Evolutionary conservation across 1,139 yeast genomes (phyloP), one percentile per base, ranked within the genome.

Genomic region (Geotrichum cucujoidarum): DNA sequence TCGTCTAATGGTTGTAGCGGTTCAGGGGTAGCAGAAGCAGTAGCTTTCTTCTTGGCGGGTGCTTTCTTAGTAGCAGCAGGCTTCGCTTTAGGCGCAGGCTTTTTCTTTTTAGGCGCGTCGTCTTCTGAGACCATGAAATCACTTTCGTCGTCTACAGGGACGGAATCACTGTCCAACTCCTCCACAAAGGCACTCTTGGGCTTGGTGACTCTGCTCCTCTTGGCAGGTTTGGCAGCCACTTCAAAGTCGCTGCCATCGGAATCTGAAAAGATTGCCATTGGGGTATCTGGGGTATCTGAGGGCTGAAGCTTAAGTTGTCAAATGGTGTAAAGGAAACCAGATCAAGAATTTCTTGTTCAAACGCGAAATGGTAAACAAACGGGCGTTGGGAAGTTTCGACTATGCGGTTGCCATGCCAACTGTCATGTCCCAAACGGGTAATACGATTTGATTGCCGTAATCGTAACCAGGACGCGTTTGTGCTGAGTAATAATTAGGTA

Each of bases 91-190:
- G 48, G 3, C 4, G 31, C 22, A 20, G 55, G 43, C 39, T 48
- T 10, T 40, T 51, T 43, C 52, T 48, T 48, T 11, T 44, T 21
- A 4, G 42, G 14, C 17, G 41, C 43, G 14, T 42, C 44, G n/a
- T 40, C 43, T n/a, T 50, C 54, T 14, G n/a, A n/a, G n/a, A 52
- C 35, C 16, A 47, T 56, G 37, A 53, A 55, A 29, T 57, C 62
- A 40, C 51, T 57, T 31, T 47, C 60, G 25, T 50, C 52, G 20
- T 51, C 54, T 16, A 40, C 55, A 16, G 17, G 45, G 17, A 11
- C 31, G 29, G 41, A 41, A 33, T 32, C 48, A 5, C 18, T 10
- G 34, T 47, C 46, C 27, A 20, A 41, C 20, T 49, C 49, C 24
- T 36, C 42, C 8, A 34, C 43, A 11, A 36, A 35, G 2, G 17